Evolutionary conservation across 1,139 yeast species (phyloP).

Genomic region (Candida sanyaensis): DNA sequence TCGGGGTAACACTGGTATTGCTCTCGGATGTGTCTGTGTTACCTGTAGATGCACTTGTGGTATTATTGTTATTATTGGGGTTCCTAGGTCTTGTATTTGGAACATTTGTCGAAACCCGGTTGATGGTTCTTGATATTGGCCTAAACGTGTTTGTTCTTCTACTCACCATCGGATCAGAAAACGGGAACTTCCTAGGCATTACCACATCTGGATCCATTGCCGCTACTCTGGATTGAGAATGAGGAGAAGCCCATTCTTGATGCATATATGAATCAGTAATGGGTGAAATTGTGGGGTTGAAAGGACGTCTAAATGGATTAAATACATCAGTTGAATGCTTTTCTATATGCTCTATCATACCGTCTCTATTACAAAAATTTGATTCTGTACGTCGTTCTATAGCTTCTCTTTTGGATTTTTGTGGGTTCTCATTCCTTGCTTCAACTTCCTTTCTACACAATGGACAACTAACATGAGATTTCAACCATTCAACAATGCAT

Average conservation of each 20-base stretch:
- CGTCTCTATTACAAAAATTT: conserved; percentile 19
- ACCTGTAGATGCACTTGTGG: neutral
- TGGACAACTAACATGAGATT: conserved; percentile 45
- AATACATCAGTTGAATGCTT: conserved; percentile 41
- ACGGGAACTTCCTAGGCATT: conserved; percentile 35
- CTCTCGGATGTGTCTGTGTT: neutral
- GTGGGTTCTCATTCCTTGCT: conserved; percentile 25
- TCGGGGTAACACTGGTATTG: neutral
- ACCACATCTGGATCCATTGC: conserved; percentile 29
- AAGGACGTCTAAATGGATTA: conserved; percentile 39
- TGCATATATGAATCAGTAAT: conserved; percentile 42
- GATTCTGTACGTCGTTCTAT: conserved; percentile 16
- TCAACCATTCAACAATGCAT: conserved; percentile 48
- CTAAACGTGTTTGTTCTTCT: conserved; percentile 7
- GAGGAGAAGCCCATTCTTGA: conserved; percentile 40
- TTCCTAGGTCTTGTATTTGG: neutral
- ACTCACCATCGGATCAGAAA: conserved; percentile 20
- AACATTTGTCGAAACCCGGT: neutral
- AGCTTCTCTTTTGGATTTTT: conserved; percentile 16
- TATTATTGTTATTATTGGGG: neutral
- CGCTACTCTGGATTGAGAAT: conserved; percentile 13
- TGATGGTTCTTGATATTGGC: neutral
- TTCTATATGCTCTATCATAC: conserved; percentile 26
- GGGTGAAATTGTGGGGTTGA: conserved; percentile 41
- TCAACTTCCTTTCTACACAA: conserved; percentile 48